A percentile compares a stretch with the other conserved stretches of the same genome.
phyloP scores from a whole-genome alignment of 805 yeast species.

The Hanseniaspora taiwanica region DNA sequence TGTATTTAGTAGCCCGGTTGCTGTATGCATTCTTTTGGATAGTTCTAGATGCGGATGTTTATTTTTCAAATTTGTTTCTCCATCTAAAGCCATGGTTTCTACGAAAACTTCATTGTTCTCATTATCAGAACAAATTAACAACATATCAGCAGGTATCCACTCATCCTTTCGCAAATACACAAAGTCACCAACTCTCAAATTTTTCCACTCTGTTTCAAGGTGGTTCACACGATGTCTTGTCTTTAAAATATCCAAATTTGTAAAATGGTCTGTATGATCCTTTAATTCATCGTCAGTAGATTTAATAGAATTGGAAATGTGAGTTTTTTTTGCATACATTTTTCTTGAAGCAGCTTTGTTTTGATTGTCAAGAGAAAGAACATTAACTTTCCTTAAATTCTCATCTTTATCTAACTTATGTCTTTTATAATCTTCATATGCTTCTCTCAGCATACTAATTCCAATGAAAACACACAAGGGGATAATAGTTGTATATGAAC shows the following conservation, averaged over 20 bases:
- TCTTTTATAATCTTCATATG: conserved; percentile 82
- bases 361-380: conserved; percentile 18
- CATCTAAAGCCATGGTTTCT: conserved; percentile 96
- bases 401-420: conserved; percentile 78
- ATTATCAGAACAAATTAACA: conserved; percentile 55
- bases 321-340: neutral
- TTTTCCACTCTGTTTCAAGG: conserved; percentile 44
- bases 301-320: neutral
- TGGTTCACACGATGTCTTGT: conserved; percentile 13
- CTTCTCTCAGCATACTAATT: conserved; percentile 85
- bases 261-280: conserved; percentile 18
- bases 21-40: conserved; percentile 36
- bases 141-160: conserved; percentile 87
- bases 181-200: conserved; percentile 79
- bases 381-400: conserved; percentile 41
- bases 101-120: conserved; percentile 53
- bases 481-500: conserved; percentile 84
- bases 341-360: neutral
- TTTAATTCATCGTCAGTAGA: conserved; percentile 6
- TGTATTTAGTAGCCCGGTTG: conserved; percentile 35
- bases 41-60: conserved; percentile 55
- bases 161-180: conserved; percentile 64
- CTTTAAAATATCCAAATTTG: conserved; percentile 7
- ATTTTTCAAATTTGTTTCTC: conserved; percentile 85
- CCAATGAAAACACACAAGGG: conserved; percentile 79